Conservation (phyloP, 805 yeast species). For the Limtongia smithiae region DNA sequence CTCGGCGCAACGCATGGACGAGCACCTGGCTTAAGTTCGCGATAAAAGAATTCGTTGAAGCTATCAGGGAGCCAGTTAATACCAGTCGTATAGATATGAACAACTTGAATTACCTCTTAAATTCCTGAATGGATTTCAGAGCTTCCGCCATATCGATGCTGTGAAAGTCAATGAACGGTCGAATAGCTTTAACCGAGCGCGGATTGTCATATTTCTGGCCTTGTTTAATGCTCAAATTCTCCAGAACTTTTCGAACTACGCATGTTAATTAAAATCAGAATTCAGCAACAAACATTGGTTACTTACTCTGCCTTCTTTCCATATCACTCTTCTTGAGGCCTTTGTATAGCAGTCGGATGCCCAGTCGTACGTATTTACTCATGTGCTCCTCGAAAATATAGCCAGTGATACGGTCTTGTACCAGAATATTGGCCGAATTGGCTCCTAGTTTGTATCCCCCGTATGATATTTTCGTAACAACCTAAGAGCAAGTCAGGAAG, state of each 20-base stretch:
- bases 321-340: conserved; percentile 58
- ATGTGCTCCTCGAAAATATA: conserved; percentile 88
- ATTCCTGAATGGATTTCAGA: conserved; percentile 48
- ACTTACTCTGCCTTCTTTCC: conserved; percentile 49
- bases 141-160: conserved; percentile 74
- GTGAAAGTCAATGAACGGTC: conserved; percentile 77
- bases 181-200: conserved; percentile 61
- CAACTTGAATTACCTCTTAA: conserved; percentile 41
- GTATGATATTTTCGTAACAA: conserved; percentile 76
- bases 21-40: conserved; percentile 67
- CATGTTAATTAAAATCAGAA: background rate
- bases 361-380: conserved; percentile 81
- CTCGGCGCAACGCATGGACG: conserved; percentile 63
- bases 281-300: too few relatives aligned
- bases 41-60: conserved; percentile 85
- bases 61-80: background rate
- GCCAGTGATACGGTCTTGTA: conserved; percentile 88
- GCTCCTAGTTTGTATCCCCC: conserved; percentile 84
- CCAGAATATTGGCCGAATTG: conserved; percentile 89
- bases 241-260: conserved; percentile 53
- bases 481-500: conserved; percentile 23
- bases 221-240: conserved; percentile 68
- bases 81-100: background rate
- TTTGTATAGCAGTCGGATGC: conserved; percentile 77
- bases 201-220: conserved; percentile 80